A percentile compares a stretch with the other conserved stretches of the same genome.
phyloP scores from a whole-genome alignment of 1,139 yeast genomes.

The Yamadazyma mexicana region DNA sequence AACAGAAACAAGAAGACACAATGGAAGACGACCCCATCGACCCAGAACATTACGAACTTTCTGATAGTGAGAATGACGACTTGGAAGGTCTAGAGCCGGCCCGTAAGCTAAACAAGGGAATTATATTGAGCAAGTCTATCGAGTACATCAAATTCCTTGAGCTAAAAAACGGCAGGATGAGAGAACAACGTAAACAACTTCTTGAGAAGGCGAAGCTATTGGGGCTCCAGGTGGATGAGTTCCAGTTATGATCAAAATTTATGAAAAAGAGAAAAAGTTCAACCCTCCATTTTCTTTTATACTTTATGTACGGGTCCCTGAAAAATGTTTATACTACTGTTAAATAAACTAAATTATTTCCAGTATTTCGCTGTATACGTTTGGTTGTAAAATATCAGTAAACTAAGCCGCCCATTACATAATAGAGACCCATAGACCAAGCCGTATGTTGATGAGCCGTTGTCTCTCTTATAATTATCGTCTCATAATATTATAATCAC shows the following conservation, averaged over 20 bases:
- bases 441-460: too few species aligned
- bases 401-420: too few species aligned
- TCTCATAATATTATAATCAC: constrained; percentile 6
- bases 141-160: constrained; percentile 48
- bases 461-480: constrained; percentile 1
- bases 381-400: too few species aligned
- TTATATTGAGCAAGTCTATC: constrained; percentile 43
- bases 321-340: too few species aligned
- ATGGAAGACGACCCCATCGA: constrained; percentile 12
- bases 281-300: too few species aligned
- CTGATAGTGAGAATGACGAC: constrained; percentile 17
- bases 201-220: constrained; percentile 23
- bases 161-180: constrained; percentile 36
- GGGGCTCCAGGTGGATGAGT: constrained; percentile 19
- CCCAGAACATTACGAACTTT: constrained; percentile 22
- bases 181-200: constrained; percentile 34
- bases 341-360: too few species aligned
- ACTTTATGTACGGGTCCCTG: too few species aligned
- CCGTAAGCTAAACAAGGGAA: constrained; percentile 45
- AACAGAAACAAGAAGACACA: constrained; percentile 9
- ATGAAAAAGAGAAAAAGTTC: too few species aligned
- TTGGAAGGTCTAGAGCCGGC: constrained; percentile 50
- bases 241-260: not conserved
- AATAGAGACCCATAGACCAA: too few species aligned
- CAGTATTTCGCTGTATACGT: too few species aligned